Evolutionary conservation across 1,284 basidiomycete species (phyloP), one percentile per base, ranked within the genome.

Genomic region (Malassezia vespertilionis): DNA sequence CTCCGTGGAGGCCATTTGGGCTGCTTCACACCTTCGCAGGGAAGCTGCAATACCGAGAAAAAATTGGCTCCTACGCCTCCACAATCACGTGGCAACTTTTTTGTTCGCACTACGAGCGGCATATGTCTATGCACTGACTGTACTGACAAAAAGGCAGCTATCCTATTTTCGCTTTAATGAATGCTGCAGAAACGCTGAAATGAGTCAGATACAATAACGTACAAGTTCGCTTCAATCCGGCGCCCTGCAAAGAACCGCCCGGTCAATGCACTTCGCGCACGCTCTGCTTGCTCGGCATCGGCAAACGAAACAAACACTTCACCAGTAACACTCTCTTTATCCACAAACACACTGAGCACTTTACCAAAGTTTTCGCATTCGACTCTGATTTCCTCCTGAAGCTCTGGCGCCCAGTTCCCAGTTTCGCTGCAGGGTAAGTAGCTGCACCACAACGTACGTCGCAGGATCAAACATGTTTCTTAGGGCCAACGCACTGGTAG

Each of bases 381-480:
- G 48, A 79, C 80, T 74, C 88, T 90, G 68, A 97, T 86, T 66
- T 99, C 91, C 24, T 95, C 89, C 41, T 82, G 86, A 27, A 99
- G 82, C 45, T 96, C 93, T 53, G 80, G 83, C 70, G 96, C 88
- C 93, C 91, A 99, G 63, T 93, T 86, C 24, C 91, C 91, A 17
- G 86, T 90, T 77, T 97, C 93, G 72, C 54, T 54, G 44, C 17
- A 24, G 9, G n/a, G 21, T 38, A 20, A 44, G 24, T 7, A 10
- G 14, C 14, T 2, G 15, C 14, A 48, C n/a, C n/a, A n/a, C n/a
- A n/a, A n/a, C 53, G n/a, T 39, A 52, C 53, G 95, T 86, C 74
- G 87, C 88, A 9, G 91, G 87, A 69, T 89, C 78, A 71, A 99
- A 97, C 86, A 96, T 95, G 65, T 97, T 88, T 73, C 82, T 86